Percentiles rank a stretch among this genome's conserved stretches.
These are phyloP conservation scores for Cryptococcus hybrid DNA, from an alignment of 1,284 basidiomycete genomes.

Conservation along the genomic window DNA sequence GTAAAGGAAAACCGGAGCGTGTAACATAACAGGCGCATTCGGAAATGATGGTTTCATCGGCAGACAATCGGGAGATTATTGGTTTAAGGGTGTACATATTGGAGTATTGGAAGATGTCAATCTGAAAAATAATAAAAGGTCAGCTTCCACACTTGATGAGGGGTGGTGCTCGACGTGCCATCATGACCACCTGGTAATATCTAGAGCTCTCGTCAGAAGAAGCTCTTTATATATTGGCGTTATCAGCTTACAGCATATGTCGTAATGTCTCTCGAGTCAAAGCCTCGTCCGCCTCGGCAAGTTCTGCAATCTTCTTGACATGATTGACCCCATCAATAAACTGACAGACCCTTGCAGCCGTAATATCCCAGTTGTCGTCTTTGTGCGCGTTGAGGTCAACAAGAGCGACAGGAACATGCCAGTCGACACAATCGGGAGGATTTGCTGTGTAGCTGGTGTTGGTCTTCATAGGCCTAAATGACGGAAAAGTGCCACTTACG, in stretches of 20 bases:
- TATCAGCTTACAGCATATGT: slow-evolving; percentile 69
- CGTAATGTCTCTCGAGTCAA: slow-evolving; percentile 84
- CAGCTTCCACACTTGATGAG: not conserved
- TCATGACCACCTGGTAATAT: slow-evolving; percentile 91
- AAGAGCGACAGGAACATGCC: slow-evolving; percentile 91
- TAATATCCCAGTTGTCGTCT: slow-evolving; percentile 95
- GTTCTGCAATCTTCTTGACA: slow-evolving; percentile 82
- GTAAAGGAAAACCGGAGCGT: slow-evolving; percentile 56
- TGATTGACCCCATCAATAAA: slow-evolving; percentile 90
- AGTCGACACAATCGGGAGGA: slow-evolving; percentile 82
- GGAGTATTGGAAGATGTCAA: slow-evolving; percentile 97
- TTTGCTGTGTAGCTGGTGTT: slow-evolving; percentile 56
- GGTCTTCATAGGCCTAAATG: not conserved
- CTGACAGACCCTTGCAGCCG: slow-evolving; percentile 75
- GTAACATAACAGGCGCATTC: slow-evolving; percentile 91
- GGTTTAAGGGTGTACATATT: slow-evolving; percentile 93
- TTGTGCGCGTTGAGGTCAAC: slow-evolving; percentile 77
- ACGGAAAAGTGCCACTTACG: slow-evolving; percentile 43
- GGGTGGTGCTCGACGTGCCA: slow-evolving; percentile 38
- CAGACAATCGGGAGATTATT: slow-evolving; percentile 77
- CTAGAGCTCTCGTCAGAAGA: slow-evolving; percentile 54
- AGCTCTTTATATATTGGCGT: slow-evolving; percentile 39
- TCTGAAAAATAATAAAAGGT: slow-evolving; percentile 31
- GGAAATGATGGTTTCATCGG: slow-evolving; percentile 73
- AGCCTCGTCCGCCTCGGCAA: slow-evolving; percentile 85